Percentiles rank a stretch among this genome's conserved stretches.
These are phyloP conservation scores for Thelonectria rubi DNA, from an alignment of 2,329 filamentous ascomycete genomes.

Conservation along the genomic window DNA sequence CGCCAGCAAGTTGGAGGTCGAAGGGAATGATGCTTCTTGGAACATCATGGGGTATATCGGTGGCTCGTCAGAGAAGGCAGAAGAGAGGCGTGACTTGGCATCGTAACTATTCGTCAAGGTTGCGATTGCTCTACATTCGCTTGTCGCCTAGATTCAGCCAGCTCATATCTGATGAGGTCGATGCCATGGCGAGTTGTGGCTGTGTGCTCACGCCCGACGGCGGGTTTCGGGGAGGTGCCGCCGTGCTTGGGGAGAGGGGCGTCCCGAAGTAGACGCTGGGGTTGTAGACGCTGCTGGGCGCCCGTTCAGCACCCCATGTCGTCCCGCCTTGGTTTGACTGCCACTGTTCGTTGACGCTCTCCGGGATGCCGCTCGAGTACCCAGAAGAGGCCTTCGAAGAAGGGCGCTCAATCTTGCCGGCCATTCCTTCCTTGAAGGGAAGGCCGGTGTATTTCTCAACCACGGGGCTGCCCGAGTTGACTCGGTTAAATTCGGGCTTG, in stretches of 20 bases:
- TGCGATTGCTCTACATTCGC: slow-evolving; percentile 37
- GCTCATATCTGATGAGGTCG: slow-evolving; percentile 74
- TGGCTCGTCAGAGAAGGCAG: slow-evolving; percentile 23
- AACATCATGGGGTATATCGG: slow-evolving; percentile 35
- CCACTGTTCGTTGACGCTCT: slow-evolving; percentile 68
- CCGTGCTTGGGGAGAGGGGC: slow-evolving; percentile 50
- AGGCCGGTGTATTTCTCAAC: slow-evolving; percentile 67
- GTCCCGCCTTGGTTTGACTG: slow-evolving; percentile 54
- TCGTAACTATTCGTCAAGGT: slow-evolving; percentile 32
- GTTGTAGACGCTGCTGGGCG: slow-evolving; percentile 62
- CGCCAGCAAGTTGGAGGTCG: slow-evolving; percentile 7
- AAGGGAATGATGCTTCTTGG: slow-evolving; percentile 20
- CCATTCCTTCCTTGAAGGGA: slow-evolving; percentile 64
- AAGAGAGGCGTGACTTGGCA: slow-evolving; percentile 24
- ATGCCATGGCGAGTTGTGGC: slow-evolving; percentile 60
- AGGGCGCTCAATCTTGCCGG: slow-evolving; percentile 68
- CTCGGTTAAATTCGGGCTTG: slow-evolving; percentile 69
- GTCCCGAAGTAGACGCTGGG: slow-evolving; percentile 55
- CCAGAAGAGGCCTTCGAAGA: slow-evolving; percentile 60
- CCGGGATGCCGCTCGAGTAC: slow-evolving; percentile 72
- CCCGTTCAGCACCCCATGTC: slow-evolving; percentile 61
- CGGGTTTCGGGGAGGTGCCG: slow-evolving; percentile 43
- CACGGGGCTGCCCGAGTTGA: slow-evolving; percentile 75
- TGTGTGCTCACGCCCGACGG: slow-evolving; percentile 55
- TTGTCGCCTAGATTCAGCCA: slow-evolving; percentile 77